Conservation (phyloP, 805 yeast genomes). For the Candida verbasci region DNA sequence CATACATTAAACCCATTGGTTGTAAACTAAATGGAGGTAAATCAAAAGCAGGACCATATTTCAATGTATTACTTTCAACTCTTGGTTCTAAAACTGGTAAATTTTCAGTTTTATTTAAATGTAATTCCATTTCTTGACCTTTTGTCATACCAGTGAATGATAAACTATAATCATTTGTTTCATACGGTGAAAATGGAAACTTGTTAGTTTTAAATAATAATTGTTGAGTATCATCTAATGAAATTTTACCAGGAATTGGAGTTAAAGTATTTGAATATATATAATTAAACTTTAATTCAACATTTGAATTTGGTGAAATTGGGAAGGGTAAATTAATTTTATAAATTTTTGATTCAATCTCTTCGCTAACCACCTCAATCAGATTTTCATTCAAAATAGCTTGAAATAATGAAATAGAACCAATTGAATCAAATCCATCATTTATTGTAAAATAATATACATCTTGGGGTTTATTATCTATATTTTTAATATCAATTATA, state of each 20-base stretch:
- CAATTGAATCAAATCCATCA: conserved; percentile 44
- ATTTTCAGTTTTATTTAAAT: conserved; percentile 12
- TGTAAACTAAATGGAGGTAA: conserved; percentile 44
- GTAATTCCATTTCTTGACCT: conserved; percentile 43
- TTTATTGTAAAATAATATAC: conserved; percentile 55
- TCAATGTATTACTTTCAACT: conserved; percentile 35
- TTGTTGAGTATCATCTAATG: conserved; percentile 57
- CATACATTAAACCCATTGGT: conserved; percentile 56
- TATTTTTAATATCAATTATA: conserved; percentile 55
- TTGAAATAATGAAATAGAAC: conserved; percentile 34
- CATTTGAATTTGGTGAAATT: conserved; percentile 56
- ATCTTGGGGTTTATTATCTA: conserved; percentile 47
- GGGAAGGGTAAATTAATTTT: conserved; percentile 56
- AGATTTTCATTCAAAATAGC: conserved; percentile 17
- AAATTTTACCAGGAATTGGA: conserved; percentile 64
- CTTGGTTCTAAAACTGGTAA: conserved; percentile 30
- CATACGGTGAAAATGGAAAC: conserved; percentile 59
- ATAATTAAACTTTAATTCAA: conserved; percentile 45
- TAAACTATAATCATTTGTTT: conserved; percentile 45
- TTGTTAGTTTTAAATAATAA: conserved; percentile 52
- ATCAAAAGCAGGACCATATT: conserved; percentile 51
- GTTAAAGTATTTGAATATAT: conserved; percentile 43
- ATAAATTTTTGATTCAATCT: conserved; percentile 23
- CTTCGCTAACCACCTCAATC: conserved; percentile 16
- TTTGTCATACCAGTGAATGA: conserved; percentile 41